Evolutionary conservation across 441 rosid genomes (phyloP).

Genomic region (Croton laevigatus): DNA sequence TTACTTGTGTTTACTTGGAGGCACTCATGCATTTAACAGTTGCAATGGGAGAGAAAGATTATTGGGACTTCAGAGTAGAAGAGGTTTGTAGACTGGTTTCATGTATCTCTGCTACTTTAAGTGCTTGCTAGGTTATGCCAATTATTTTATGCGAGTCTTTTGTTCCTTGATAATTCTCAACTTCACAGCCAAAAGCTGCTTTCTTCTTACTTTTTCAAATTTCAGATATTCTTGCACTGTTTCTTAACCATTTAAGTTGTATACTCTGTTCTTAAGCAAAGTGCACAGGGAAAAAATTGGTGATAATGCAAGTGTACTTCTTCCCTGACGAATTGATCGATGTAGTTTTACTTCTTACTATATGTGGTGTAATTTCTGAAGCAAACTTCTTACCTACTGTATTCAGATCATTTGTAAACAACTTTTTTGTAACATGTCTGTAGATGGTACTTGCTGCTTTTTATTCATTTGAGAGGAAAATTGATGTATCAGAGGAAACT

Average conservation of each 20-base stretch:
- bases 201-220: too few relatives aligned
- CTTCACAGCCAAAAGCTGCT: too few relatives aligned
- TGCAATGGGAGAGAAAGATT: conserved; percentile 52
- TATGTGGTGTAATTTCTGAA: background rate
- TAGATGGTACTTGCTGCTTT: background rate
- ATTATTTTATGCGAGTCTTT: background rate
- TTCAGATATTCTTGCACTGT: background rate
- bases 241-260: background rate
- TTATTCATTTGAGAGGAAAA: background rate
- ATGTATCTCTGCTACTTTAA: conserved; percentile 5
- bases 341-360: too few relatives aligned
- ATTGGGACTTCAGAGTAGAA: conserved; percentile 49
- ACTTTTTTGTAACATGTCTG: background rate
- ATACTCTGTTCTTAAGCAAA: background rate
- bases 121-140: conserved; percentile 14
- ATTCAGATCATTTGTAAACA: background rate
- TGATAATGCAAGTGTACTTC: background rate
- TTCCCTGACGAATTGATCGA: background rate
- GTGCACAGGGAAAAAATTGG: background rate
- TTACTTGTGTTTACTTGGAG: conserved; percentile 34
- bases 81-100: conserved; percentile 36
- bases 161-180: too few relatives aligned
- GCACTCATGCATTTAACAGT: conserved; percentile 29
- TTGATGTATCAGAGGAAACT: background rate
- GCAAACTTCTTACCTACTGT: background rate